A percentile compares a stretch with the other conserved stretches of the same genome.
Conservation (phyloP, 2,329 filamentous ascomycete genomes). For the Colletotrichum ledebouriae region DNA sequence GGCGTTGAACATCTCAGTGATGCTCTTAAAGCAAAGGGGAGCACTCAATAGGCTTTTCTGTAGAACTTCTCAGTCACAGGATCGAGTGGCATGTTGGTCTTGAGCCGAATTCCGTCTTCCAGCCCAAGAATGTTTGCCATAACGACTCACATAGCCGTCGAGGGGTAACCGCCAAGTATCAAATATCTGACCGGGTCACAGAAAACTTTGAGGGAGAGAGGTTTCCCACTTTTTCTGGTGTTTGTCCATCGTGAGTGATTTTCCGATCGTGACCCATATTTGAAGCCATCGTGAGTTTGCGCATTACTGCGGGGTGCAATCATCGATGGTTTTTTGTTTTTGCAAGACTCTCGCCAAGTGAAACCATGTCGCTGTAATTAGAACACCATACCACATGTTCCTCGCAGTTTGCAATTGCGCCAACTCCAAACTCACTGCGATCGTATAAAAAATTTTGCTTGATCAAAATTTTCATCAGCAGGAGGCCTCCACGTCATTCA, state of each 20-base stretch:
- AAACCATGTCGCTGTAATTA: slow-evolving; percentile 2
- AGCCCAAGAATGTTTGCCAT: no score
- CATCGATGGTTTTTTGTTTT: not conserved
- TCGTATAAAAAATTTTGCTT: not conserved
- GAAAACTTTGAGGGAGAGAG: no score
- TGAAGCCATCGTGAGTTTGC: slow-evolving; percentile 38
- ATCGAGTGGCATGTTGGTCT: no score
- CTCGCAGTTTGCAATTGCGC: not conserved
- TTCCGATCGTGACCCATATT: slow-evolving; percentile 20
- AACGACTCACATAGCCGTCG: no score
- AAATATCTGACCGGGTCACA: no score
- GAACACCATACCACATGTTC: not conserved
- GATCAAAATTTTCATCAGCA: not conserved
- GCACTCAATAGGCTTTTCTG: no score
- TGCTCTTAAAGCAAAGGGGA: no score
- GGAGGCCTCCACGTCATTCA: slow-evolving; percentile 14
- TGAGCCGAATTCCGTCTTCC: no score
- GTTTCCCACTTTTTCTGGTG: not conserved
- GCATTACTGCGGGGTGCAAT: slow-evolving; percentile 25
- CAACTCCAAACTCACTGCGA: not conserved
- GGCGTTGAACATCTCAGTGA: no score
- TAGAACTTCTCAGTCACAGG: no score
- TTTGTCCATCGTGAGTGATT: not conserved
- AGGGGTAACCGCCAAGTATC: no score
- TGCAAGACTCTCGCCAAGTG: not conserved